phyloP scores from a whole-genome alignment of 1,284 basidiomycete species.

The Exobasidium rhododendri region DNA sequence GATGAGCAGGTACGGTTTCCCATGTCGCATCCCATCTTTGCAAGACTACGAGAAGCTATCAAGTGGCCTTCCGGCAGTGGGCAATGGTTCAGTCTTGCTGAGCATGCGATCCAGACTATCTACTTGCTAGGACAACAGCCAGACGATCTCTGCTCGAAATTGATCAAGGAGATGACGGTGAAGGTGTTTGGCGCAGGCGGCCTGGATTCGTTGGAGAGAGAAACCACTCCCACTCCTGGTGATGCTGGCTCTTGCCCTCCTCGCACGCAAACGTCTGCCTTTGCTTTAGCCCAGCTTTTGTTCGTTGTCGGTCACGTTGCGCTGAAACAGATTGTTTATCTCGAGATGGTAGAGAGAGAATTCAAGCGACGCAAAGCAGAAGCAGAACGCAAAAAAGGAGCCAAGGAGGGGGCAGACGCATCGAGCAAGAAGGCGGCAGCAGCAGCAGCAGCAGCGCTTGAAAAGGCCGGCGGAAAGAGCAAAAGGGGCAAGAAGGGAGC shows the following conservation, averaged over 20 bases:
- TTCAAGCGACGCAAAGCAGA: conserved; percentile 95
- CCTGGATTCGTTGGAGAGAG: neutral
- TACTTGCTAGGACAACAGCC: conserved; percentile 92
- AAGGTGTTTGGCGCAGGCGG: conserved; percentile 64
- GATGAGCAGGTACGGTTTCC: conserved; percentile 82
- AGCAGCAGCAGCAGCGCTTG: conserved; percentile 18
- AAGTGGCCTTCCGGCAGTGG: conserved; percentile 27
- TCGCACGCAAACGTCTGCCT: conserved; percentile 59
- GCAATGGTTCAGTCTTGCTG: conserved; percentile 78
- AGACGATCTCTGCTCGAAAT: conserved; percentile 73
- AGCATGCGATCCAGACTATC: conserved; percentile 93
- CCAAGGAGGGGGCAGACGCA: neutral
- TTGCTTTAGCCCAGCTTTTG: conserved; percentile 81
- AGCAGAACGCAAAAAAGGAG: conserved; percentile 57
- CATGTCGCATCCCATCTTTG: conserved; percentile 84
- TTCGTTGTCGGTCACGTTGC: conserved; percentile 94
- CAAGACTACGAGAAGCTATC: conserved; percentile 73
- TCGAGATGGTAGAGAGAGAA: conserved; percentile 94
- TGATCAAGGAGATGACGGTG: conserved; percentile 76
- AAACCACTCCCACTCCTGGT: conserved; percentile 3
- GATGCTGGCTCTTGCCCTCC: too few species aligned
- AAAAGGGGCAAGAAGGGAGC: conserved; percentile 56
- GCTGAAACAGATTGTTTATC: conserved; percentile 93
- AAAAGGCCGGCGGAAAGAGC: conserved; percentile 55
- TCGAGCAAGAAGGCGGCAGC: neutral